Percentiles rank a stretch among this genome's conserved stretches.
Conservation (phyloP, 169 alveolate genomes). For the Plasmodium malariae region DNA sequence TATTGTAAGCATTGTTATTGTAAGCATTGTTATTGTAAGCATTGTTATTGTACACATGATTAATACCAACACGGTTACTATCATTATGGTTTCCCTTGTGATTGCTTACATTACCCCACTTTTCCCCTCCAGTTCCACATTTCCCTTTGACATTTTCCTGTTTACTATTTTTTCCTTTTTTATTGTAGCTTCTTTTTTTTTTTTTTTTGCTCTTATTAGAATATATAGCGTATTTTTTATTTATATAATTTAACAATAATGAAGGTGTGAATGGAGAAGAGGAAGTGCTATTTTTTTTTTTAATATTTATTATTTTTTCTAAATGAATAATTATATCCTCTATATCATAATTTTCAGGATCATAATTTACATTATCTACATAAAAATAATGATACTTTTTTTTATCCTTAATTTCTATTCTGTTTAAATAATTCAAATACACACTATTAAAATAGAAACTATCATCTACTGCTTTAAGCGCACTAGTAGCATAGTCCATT, state of each 20-base stretch:
- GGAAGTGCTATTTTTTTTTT: constrained; percentile 2
- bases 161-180: background rate
- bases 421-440: constrained; percentile 4
- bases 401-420: constrained; percentile 7
- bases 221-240: constrained; percentile 34
- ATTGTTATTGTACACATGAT: too few species aligned
- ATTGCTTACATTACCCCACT: background rate
- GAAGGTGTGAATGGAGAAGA: constrained; percentile 12
- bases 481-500: background rate
- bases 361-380: constrained; percentile 31
- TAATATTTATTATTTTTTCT: constrained; percentile 18
- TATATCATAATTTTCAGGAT: constrained; percentile 28
- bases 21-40: too few species aligned
- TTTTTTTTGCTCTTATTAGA: constrained; percentile 17
- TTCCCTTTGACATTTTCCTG: background rate
- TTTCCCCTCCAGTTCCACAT: background rate
- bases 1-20: too few species aligned
- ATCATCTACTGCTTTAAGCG: constrained; percentile 34
- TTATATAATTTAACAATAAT: constrained; percentile 25
- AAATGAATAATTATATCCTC: constrained; percentile 21
- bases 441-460: constrained; percentile 2
- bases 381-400: constrained; percentile 49
- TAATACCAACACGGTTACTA: background rate
- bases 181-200: constrained; percentile 20
- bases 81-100: background rate